These are phyloP conservation scores for Polyporus arcularius DNA, from an alignment of 768 basidiomycete genomes.

Conservation along the genomic window DNA sequence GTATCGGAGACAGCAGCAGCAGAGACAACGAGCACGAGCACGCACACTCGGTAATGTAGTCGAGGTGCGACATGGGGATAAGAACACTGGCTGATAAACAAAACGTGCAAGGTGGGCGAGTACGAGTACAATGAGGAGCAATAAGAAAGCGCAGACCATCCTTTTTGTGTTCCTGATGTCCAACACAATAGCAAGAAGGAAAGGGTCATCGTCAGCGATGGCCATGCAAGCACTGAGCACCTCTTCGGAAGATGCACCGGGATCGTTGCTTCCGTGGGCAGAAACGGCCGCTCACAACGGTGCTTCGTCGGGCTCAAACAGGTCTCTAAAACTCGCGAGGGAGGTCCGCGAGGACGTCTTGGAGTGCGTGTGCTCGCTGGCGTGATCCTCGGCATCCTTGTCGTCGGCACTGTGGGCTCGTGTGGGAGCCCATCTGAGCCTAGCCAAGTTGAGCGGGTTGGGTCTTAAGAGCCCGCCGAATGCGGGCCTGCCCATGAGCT, in stretches of 20 bases:
- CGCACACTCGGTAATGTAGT: too few relatives aligned
- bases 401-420: background rate
- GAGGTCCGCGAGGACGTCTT: slow-evolving; percentile 9
- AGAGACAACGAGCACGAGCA: too few relatives aligned
- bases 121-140: too few relatives aligned
- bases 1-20: too few relatives aligned
- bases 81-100: too few relatives aligned
- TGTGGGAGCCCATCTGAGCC: slow-evolving; percentile 28
- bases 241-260: slow-evolving; percentile 21
- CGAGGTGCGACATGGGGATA: too few relatives aligned
- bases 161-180: too few relatives aligned
- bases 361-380: background rate
- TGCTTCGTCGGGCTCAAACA: slow-evolving; percentile 11
- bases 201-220: slow-evolving; percentile 9
- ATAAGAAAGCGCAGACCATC: too few relatives aligned
- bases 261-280: slow-evolving; percentile 12
- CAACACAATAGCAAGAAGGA: background rate
- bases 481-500: slow-evolving; percentile 6
- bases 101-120: too few relatives aligned
- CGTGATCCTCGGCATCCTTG: slow-evolving; percentile 2
- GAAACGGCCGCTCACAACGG: background rate
- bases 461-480: slow-evolving; percentile 22
- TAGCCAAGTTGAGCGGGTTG: slow-evolving; percentile 30
- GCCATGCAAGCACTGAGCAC: slow-evolving; percentile 11
- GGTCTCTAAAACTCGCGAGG: slow-evolving; percentile 10